Evolutionary conservation across 2,329 filamentous ascomycete genomes (phyloP), one percentile per base, ranked within the genome.

Genomic region (Colletotrichum euphorbiae): DNA sequence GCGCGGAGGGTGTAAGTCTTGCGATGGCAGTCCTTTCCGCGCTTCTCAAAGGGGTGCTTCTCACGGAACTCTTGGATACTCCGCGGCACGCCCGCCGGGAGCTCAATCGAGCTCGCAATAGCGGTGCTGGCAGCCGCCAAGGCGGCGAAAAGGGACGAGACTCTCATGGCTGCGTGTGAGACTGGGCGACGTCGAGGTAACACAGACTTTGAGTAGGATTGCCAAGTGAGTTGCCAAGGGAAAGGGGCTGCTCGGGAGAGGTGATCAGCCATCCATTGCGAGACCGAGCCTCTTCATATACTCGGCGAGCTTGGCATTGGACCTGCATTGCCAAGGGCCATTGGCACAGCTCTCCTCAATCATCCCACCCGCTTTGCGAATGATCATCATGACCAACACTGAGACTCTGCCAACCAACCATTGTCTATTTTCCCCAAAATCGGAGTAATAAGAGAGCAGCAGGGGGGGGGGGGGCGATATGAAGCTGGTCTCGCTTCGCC

Each of bases 21-120:
- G 33, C 69, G 69, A 19, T 50, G 42, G 63, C 63, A 68, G 60
- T 64, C 62, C n/a, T 11, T 45, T 5, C 42, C 50, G 9, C 69
- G 62, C 71, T 88, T 86, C 72, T 87, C 82, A 68, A 89, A 84
- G 38, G 85, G 78, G 3, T 83, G 85, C 74, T 88, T 85, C 73
- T 70, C 66, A 40, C 74, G 72, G 31, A 61, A 66, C 50, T 74
- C 70, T 17, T 75, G 72, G 36, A 60, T 70, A 21, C 72, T 76
- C 17, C 77, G 71, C 7, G 75, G 73, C 42, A 76, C 63, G 17
- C 59, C 68, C 4, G 68, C 70, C 11, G 69, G 69, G 5, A 71
- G 57, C 51, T 70, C 67, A 21, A 67, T 42, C 8, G 59, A 50
- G 40, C 21, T 61, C 13, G 67, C 71, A 12, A 70, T 36, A 3